Conservation (phyloP, 2,329 filamentous ascomycete genomes). For the Aureobasidium pullulans region DNA sequence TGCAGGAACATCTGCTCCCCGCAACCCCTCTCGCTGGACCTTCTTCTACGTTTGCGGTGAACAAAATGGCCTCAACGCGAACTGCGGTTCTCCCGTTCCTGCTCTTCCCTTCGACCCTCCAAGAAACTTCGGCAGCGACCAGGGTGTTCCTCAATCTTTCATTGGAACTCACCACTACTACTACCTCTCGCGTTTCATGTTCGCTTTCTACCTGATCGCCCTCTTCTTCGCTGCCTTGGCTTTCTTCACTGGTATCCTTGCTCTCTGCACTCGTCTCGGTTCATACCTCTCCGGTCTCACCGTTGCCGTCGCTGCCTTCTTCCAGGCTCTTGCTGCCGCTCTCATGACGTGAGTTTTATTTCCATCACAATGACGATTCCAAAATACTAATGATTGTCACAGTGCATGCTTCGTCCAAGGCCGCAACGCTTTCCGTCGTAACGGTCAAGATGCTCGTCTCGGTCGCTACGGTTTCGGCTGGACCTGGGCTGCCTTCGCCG, state of each 20-base stretch:
- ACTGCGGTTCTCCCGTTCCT: slow-evolving; percentile 59
- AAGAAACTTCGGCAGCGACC: slow-evolving; percentile 52
- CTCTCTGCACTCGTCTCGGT: slow-evolving; percentile 63
- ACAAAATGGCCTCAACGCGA: slow-evolving; percentile 42
- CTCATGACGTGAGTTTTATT: slow-evolving; percentile 63
- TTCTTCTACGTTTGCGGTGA: slow-evolving; percentile 77
- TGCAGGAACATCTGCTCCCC: slow-evolving; percentile 50
- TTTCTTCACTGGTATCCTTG: slow-evolving; percentile 61
- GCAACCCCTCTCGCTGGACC: slow-evolving; percentile 70
- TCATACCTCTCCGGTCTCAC: slow-evolving; percentile 58
- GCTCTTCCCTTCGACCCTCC: slow-evolving; percentile 57
- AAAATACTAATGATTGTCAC: slow-evolving; percentile 20
- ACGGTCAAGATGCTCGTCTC: slow-evolving; percentile 51
- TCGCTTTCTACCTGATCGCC: slow-evolving; percentile 80
- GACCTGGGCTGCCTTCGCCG: slow-evolving; percentile 64
- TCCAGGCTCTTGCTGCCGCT: slow-evolving; percentile 57
- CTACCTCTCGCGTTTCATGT: slow-evolving; percentile 85
- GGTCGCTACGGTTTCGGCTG: slow-evolving; percentile 68
- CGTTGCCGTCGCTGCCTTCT: slow-evolving; percentile 56
- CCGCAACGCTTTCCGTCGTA: slow-evolving; percentile 56
- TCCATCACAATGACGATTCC: background rate
- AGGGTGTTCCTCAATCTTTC: slow-evolving; percentile 48
- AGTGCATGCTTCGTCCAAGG: slow-evolving; percentile 63
- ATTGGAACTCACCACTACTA: slow-evolving; percentile 60
- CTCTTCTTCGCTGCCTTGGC: slow-evolving; percentile 68